Conservation (phyloP, 1,284 basidiomycete species). For the Irpex lacteus region DNA sequence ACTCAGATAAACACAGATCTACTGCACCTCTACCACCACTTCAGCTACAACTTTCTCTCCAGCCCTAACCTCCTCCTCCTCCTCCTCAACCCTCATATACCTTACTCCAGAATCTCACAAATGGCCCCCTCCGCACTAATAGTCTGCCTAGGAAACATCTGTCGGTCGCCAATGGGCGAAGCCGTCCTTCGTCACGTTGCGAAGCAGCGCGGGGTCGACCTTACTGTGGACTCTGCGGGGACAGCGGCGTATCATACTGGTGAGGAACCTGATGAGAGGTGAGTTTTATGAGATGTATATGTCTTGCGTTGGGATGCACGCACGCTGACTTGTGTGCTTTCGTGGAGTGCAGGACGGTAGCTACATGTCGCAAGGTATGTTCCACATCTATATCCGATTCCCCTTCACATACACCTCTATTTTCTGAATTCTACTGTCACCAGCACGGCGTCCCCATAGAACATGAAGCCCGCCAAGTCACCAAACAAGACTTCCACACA, state of each 20-base stretch:
- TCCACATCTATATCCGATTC: no score
- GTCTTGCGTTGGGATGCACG: background rate
- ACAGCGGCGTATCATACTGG: slow-evolving; percentile 72
- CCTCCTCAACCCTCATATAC: background rate
- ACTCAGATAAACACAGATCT: no score
- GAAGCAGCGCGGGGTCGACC: slow-evolving; percentile 56
- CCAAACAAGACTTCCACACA: slow-evolving; percentile 52
- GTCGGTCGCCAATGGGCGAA: slow-evolving; percentile 79
- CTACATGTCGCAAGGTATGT: slow-evolving; percentile 58
- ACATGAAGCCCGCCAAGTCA: slow-evolving; percentile 59
- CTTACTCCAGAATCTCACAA: background rate
- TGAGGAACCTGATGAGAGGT: slow-evolving; percentile 74
- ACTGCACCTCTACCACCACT: no score
- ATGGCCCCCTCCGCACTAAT: slow-evolving; percentile 50
- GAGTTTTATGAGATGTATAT: slow-evolving; percentile 15
- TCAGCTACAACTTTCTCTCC: no score
- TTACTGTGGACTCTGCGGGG: slow-evolving; percentile 70
- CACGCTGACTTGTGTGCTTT: background rate
- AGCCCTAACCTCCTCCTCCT: no score
- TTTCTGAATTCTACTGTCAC: no score
- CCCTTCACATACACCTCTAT: background rate
- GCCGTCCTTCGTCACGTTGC: slow-evolving; percentile 67
- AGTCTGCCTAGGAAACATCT: slow-evolving; percentile 78
- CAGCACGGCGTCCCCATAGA: slow-evolving; percentile 61
- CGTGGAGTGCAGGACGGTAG: slow-evolving; percentile 44